These are phyloP conservation scores for Citrullus mucosospermus DNA, from an alignment of 306 rosid genomes.

Conservation along the genomic window DNA sequence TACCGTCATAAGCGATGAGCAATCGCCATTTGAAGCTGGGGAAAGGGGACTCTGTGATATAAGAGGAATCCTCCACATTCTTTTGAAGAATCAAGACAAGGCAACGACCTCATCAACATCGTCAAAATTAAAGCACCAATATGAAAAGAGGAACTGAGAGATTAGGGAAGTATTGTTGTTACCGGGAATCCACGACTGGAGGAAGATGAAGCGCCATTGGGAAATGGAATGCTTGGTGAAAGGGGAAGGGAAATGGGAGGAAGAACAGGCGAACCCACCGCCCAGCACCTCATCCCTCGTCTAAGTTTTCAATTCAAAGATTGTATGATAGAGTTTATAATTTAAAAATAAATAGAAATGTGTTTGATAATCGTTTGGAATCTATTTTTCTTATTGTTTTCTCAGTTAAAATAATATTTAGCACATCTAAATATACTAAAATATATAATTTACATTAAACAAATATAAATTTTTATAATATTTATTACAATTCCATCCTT, in stretches of 20 bases:
- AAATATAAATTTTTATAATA: no score
- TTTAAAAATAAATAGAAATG: no score
- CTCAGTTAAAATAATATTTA: no score
- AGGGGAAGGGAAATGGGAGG: not conserved
- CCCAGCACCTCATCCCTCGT: not conserved
- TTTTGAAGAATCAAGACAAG: not conserved
- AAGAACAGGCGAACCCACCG: not conserved
- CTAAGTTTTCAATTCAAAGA: not conserved
- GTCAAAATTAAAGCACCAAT: not conserved
- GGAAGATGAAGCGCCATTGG: not conserved
- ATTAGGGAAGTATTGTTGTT: not conserved
- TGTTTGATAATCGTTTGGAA: no score
- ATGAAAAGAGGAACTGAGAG: not conserved
- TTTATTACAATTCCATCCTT: no score
- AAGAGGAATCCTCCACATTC: slow-evolving; percentile 9
- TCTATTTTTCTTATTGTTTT: no score
- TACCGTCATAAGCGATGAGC: slow-evolving; percentile 72
- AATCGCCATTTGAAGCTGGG: slow-evolving; percentile 65
- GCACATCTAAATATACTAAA: no score
- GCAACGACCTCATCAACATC: not conserved
- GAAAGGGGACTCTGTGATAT: slow-evolving; percentile 10
- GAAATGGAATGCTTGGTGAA: not conserved
- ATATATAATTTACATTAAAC: no score
- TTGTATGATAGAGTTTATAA: not conserved
- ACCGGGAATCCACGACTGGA: not conserved